These are phyloP conservation scores for Stephania yunnanensis DNA, from an alignment of 164 flowering plant genomes.

Conservation along the genomic window DNA sequence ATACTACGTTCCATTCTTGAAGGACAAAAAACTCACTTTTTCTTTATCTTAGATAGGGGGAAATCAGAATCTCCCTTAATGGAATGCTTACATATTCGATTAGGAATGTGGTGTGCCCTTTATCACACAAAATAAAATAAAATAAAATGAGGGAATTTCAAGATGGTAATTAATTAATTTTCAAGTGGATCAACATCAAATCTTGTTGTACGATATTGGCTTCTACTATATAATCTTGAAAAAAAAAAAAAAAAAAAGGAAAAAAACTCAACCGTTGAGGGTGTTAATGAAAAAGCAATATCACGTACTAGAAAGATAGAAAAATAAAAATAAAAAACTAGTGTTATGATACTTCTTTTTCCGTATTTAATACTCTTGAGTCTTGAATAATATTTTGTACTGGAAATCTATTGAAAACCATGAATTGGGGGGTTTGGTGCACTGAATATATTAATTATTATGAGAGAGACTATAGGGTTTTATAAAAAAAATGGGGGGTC, in stretches of 20 bases:
- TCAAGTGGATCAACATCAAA: conserved; percentile 1
- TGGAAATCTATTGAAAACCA: background rate
- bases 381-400: background rate
- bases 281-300: too few relatives aligned
- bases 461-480: background rate
- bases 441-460: background rate
- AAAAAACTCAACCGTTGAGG: too few relatives aligned
- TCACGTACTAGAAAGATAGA: too few relatives aligned
- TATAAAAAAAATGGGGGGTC: background rate
- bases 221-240: too few relatives aligned
- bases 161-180: background rate
- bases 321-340: too few relatives aligned
- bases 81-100: conserved; percentile 5
- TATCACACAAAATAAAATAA: background rate
- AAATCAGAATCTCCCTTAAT: conserved; percentile 7
- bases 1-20: background rate
- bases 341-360: background rate
- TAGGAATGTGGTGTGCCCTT: background rate
- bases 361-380: background rate
- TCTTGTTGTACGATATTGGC: background rate
- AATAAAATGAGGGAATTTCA: background rate
- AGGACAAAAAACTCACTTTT: background rate
- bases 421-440: background rate
- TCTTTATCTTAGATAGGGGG: background rate
- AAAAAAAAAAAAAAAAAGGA: too few relatives aligned